These are phyloP conservation scores for Penicillium olsonii DNA, from an alignment of 2,329 filamentous ascomycete species.

Conservation along the genomic window DNA sequence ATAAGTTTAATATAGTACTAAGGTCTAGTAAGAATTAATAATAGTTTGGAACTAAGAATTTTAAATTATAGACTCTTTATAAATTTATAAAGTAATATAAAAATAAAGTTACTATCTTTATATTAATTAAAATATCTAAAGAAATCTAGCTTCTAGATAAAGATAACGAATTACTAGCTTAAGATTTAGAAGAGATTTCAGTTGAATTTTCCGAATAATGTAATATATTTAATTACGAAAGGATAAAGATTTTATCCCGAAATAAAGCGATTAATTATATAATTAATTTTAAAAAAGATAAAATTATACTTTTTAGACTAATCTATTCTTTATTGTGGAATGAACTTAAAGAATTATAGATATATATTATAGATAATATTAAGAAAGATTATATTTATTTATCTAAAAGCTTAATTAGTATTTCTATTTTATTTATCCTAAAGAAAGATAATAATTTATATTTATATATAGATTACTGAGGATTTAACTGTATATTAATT, in stretches of 20 bases:
- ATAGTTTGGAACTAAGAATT: background rate
- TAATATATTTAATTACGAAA: background rate
- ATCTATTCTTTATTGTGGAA: background rate
- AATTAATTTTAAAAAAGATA: background rate
- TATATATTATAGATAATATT: background rate
- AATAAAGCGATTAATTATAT: background rate
- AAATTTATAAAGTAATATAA: background rate
- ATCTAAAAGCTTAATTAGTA: background rate
- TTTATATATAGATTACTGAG: conserved; percentile 1
- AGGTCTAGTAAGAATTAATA: no score
- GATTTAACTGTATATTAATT: background rate
- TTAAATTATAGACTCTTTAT: background rate
- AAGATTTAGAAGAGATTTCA: background rate
- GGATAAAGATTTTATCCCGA: background rate
- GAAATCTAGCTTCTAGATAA: background rate
- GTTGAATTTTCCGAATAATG: background rate
- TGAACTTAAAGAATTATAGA: background rate
- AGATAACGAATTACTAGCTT: background rate
- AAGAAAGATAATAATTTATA: background rate
- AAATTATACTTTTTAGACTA: background rate
- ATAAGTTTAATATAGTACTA: no score
- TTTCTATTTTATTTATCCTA: background rate
- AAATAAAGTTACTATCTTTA: background rate
- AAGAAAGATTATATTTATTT: background rate
- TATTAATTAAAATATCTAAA: background rate